A percentile compares a stretch with the other conserved stretches of the same genome.
These are phyloP conservation scores for Tetrahymena thermophila DNA, from an alignment of 73 alveolate species.

Conservation along the genomic window DNA sequence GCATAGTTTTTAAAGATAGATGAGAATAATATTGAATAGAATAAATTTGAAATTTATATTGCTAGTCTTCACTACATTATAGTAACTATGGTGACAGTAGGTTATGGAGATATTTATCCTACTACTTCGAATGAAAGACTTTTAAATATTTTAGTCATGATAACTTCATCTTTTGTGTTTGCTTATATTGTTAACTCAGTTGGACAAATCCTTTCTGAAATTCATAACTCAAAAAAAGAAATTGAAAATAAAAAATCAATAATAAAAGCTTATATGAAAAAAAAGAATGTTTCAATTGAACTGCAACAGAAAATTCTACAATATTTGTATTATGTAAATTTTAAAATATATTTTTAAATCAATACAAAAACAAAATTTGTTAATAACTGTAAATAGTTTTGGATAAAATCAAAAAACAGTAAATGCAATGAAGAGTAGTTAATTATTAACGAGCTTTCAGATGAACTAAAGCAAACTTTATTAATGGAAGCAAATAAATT, in stretches of 20 bases:
- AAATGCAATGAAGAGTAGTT: neutral
- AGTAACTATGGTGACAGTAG: neutral
- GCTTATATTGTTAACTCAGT: neutral
- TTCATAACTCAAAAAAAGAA: neutral
- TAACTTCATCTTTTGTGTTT: neutral
- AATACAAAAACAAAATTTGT: neutral
- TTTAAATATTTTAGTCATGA: neutral
- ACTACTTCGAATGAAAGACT: neutral
- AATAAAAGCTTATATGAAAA: neutral
- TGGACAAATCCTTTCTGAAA: neutral
- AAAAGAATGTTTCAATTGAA: neutral
- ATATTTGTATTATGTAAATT: neutral
- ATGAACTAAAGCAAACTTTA: neutral
- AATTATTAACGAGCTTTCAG: neutral
- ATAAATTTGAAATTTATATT: neutral
- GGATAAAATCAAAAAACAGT: neutral
- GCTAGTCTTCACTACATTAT: neutral
- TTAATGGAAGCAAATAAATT: neutral
- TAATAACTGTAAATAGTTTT: neutral
- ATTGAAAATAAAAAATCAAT: neutral
- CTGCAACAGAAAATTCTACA: neutral
- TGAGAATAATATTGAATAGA: neutral
- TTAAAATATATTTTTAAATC: neutral
- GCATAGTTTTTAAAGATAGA: neutral
- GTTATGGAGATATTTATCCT: neutral